These are phyloP conservation scores for Fonsecaea pedrosoi DNA, from an alignment of 2,329 filamentous ascomycete genomes.

Conservation along the genomic window DNA sequence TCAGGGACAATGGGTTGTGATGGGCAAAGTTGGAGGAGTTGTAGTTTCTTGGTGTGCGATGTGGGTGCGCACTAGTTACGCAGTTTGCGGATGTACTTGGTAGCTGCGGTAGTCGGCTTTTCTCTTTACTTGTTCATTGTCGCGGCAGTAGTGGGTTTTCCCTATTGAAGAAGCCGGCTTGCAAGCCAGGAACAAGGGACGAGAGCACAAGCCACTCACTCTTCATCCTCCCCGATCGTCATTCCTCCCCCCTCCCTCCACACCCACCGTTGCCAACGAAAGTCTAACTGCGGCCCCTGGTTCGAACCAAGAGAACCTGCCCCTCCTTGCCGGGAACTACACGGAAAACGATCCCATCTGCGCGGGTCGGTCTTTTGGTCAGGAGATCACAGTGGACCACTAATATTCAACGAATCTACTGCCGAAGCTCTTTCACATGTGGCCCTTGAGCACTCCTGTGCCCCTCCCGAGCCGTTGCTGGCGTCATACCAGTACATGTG, in stretches of 20 bases:
- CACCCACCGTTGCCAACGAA: not conserved
- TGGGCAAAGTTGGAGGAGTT: not conserved
- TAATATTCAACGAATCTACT: not conserved
- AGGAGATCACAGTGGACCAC: not conserved
- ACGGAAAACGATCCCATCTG: not conserved
- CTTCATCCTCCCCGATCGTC: not conserved
- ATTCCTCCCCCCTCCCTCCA: not conserved
- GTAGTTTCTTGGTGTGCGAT: constrained; percentile 1
- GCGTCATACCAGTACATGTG: not conserved
- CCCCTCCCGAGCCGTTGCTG: not conserved
- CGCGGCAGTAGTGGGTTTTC: not conserved
- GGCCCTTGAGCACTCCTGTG: too few relatives aligned
- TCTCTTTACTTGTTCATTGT: not conserved
- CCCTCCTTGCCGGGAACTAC: not conserved
- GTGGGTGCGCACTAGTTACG: constrained; percentile 4
- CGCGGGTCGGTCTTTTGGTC: not conserved
- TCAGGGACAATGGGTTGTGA: not conserved
- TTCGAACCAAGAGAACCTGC: not conserved
- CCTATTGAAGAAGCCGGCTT: not conserved
- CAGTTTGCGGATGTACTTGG: not conserved
- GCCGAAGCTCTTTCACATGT: not conserved
- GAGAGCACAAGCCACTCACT: not conserved
- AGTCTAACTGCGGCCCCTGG: not conserved
- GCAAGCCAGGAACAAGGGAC: not conserved
- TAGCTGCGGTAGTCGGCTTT: not conserved